These are phyloP conservation scores for Excoecaria agallocha DNA, from an alignment of 345 rosid species.

Conservation along the genomic window DNA sequence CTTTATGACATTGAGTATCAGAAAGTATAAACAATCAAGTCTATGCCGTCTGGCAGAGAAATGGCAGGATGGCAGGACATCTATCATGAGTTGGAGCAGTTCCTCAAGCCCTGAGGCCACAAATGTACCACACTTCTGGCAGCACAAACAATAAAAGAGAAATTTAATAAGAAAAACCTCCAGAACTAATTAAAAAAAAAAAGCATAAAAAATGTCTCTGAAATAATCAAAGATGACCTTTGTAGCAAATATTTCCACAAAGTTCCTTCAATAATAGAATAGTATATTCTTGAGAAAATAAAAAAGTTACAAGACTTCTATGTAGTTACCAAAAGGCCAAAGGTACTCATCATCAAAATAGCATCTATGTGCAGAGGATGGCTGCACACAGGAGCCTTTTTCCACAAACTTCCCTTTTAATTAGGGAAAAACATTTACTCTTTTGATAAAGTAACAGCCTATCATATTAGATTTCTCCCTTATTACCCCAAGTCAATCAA, in stretches of 20 bases:
- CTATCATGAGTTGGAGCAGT: conserved; percentile 65
- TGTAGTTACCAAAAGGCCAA: too few species aligned
- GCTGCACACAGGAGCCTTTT: too few species aligned
- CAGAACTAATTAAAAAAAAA: not conserved
- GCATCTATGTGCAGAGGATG: too few species aligned
- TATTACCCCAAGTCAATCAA: not conserved
- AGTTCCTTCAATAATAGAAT: not conserved
- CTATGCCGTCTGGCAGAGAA: conserved; percentile 91
- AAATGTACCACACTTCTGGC: conserved; percentile 58
- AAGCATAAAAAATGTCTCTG: not conserved
- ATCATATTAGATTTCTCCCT: too few species aligned
- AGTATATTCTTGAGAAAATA: too few species aligned
- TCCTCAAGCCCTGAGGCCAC: conserved; percentile 60
- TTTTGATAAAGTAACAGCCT: too few species aligned
- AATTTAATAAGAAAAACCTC: not conserved
- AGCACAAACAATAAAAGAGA: conserved; percentile 9
- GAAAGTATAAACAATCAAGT: conserved; percentile 82
- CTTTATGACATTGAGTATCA: conserved; percentile 64
- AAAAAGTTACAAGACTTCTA: too few species aligned
- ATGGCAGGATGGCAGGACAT: conserved; percentile 67
- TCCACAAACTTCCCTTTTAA: too few species aligned
- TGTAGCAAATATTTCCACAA: not conserved
- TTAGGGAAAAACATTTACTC: too few species aligned
- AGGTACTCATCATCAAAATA: too few species aligned
- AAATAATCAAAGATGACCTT: conserved; percentile 4